Conservation (phyloP, 768 basidiomycete species). For the Pisolithus tinctorius region DNA sequence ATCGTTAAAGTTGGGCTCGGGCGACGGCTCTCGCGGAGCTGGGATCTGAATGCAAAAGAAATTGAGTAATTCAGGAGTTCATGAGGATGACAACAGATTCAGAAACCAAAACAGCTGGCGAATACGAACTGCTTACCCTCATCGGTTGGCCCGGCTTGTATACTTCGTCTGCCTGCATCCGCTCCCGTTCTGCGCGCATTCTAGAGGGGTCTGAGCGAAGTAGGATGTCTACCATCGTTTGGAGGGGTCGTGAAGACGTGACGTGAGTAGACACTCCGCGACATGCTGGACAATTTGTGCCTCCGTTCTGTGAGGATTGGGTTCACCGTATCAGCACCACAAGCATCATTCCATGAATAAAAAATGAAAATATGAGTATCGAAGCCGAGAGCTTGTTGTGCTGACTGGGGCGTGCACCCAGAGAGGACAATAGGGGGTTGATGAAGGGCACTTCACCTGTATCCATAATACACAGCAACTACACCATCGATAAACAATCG, state of each 20-base stretch:
- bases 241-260: conserved; percentile 65
- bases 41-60: conserved; percentile 49
- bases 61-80: background rate
- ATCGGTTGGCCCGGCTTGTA: conserved; percentile 58
- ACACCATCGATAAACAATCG: background rate
- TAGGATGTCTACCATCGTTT: conserved; percentile 65
- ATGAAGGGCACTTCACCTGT: conserved; percentile 48
- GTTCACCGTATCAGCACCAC: conserved; percentile 8
- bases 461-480: conserved; percentile 85
- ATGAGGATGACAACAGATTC: background rate
- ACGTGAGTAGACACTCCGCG: conserved; percentile 63
- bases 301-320: conserved; percentile 56
- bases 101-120: background rate
- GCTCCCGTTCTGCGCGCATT: conserved; percentile 61
- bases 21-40: conserved; percentile 65
- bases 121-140: conserved; percentile 37
- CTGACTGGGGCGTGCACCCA: background rate
- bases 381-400: no score
- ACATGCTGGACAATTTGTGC: conserved; percentile 79
- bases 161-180: conserved; percentile 75
- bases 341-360: no score
- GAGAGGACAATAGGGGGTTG: background rate
- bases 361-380: no score
- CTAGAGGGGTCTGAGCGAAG: conserved; percentile 66
- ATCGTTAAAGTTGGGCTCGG: conserved; percentile 64